Evolutionary conservation across 2,329 filamentous ascomycete genomes (phyloP).

Genomic region (Colletotrichum nymphaeae): DNA sequence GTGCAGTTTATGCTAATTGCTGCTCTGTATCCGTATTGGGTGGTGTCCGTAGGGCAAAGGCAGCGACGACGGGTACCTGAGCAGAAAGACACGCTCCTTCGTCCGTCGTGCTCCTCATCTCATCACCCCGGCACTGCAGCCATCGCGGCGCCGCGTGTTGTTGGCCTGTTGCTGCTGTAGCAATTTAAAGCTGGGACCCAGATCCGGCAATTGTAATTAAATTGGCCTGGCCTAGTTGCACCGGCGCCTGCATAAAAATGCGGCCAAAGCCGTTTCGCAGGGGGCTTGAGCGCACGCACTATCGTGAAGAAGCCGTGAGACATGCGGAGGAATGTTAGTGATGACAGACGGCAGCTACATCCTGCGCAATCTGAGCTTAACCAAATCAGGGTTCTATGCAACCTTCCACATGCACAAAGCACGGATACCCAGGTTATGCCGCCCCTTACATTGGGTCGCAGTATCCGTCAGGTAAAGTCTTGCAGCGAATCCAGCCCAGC

Average conservation of each 20-base stretch:
- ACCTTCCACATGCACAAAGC: conserved; percentile 10
- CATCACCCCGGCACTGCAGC: neutral
- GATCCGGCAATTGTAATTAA: conserved; percentile 32
- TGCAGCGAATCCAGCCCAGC: neutral
- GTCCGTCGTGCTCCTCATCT: neutral
- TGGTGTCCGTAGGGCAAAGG: no score
- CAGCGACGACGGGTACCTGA: neutral
- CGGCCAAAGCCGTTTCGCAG: conserved; percentile 13
- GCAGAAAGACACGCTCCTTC: neutral
- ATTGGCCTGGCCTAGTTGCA: conserved; percentile 1
- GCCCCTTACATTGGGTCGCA: conserved; percentile 14
- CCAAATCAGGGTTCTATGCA: neutral
- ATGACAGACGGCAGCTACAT: conserved; percentile 10
- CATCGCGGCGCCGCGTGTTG: conserved; percentile 12
- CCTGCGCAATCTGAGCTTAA: neutral
- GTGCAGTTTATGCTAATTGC: neutral
- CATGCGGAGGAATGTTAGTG: neutral
- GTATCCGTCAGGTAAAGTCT: neutral
- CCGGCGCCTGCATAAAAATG: neutral
- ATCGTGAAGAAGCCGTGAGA: accelerated
- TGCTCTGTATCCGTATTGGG: no score
- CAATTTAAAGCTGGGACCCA: conserved; percentile 16
- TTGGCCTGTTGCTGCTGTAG: conserved; percentile 17
- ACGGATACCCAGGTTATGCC: conserved; percentile 2
- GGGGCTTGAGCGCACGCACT: neutral